These are phyloP conservation scores for Trypethelium eluteriae DNA, from an alignment of 495 filamentous ascomycete genomes.

Conservation along the genomic window DNA sequence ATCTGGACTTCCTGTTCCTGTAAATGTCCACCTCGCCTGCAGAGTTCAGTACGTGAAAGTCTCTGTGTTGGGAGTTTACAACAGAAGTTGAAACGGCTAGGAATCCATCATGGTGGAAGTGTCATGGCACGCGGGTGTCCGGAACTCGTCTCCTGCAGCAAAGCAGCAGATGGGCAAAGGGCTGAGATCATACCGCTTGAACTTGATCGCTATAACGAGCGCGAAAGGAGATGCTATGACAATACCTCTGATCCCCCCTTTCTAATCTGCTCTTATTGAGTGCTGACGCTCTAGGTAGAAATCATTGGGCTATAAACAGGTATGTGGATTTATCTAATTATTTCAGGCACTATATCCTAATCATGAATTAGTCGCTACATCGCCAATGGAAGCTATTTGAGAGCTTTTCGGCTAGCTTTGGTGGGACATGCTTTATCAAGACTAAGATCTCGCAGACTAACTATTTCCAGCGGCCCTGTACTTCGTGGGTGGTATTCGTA, in stretches of 20 bases:
- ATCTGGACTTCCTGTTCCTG: neutral
- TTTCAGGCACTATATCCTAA: neutral
- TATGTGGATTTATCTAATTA: constrained; percentile 5
- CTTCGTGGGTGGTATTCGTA: constrained; percentile 50
- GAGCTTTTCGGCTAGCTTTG: constrained; percentile 50
- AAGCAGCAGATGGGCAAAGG: constrained; percentile 17
- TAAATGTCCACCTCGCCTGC: neutral
- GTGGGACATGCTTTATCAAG: constrained; percentile 30
- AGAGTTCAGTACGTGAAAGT: constrained; percentile 10
- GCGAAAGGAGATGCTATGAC: constrained; percentile 34
- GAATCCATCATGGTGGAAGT: constrained; percentile 11
- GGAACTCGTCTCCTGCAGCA: constrained; percentile 13
- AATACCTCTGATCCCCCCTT: constrained; percentile 20
- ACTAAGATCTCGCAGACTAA: neutral
- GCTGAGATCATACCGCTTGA: constrained; percentile 34
- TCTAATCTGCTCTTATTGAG: neutral
- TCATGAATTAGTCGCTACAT: constrained; percentile 22
- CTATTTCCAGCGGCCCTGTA: constrained; percentile 45
- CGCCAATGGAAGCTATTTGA: constrained; percentile 41
- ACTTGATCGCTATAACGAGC: constrained; percentile 31
- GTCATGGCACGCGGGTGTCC: constrained; percentile 34
- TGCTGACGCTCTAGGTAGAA: constrained; percentile 21
- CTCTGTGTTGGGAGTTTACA: neutral
- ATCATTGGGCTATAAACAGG: constrained; percentile 30
- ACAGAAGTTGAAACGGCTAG: constrained; percentile 9